Evolutionary conservation across 768 basidiomycete genomes (phyloP).

Genomic region (Lactifluus piperatus): DNA sequence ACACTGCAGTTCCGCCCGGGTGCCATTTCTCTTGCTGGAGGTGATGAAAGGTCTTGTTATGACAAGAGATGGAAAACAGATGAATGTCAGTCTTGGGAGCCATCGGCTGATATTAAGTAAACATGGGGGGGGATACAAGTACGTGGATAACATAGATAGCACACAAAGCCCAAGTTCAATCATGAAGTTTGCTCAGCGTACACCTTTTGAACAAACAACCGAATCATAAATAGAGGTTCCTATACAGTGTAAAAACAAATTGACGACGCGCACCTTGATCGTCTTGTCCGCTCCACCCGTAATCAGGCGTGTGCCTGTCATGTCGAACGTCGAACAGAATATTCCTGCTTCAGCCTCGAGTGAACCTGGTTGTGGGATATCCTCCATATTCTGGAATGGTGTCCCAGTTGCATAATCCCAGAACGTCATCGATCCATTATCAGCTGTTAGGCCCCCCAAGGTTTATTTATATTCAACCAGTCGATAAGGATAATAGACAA

Average conservation of each 20-base stretch:
- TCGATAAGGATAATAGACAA: neutral
- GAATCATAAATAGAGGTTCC: neutral
- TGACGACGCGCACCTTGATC: conserved; percentile 63
- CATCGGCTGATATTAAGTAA: neutral
- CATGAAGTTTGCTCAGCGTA: conserved; percentile 67
- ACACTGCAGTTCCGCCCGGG: neutral
- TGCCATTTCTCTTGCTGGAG: neutral
- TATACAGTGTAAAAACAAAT: neutral
- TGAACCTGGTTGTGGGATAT: conserved; percentile 94
- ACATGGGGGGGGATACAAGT: neutral
- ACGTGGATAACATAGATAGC: neutral
- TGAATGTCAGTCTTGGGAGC: neutral
- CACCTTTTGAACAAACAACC: conserved; percentile 33
- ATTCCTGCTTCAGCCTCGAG: conserved; percentile 95
- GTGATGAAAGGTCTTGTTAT: neutral
- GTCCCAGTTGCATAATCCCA: conserved; percentile 96
- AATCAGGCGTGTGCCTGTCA: conserved; percentile 88
- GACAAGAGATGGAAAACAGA: neutral
- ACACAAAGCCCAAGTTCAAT: neutral
- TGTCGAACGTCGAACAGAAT: conserved; percentile 95
- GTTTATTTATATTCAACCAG: neutral
- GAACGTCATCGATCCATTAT: conserved; percentile 84
- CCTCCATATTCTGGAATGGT: conserved; percentile 90
- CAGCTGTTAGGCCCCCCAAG: conserved; percentile 45
- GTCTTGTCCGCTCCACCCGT: conserved; percentile 99